Base-by-base conservation (phyloP, 768 basidiomycete species). In the Suillus weaverae region DNA sequence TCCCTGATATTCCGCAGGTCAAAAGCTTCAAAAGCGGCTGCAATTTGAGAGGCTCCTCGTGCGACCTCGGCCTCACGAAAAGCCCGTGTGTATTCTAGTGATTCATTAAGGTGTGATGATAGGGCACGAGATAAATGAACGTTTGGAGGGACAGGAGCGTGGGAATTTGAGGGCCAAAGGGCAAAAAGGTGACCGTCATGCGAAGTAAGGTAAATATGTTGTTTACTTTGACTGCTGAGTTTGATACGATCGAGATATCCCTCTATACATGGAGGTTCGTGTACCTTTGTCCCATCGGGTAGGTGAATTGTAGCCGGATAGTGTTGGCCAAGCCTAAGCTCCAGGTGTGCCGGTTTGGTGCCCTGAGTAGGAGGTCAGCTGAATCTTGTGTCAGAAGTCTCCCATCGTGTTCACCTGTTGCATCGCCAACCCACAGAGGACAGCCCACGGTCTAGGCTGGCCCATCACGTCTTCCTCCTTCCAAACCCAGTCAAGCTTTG, bases 401-500 rank as follows among this genome's bases (percentile, higher is more conserved):
- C 61, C n/a, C 22, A 41, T 33, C 13, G 36, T 20, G 76, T 81
- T 66, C 72, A 90, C 95, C 81, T 91, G 86, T 66, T 82, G 82
- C 67, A 92, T 80, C 11, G 91, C 87, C 46, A 96, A 68, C 38
- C 94, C 94, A 66, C 85, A 90, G 11, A 97, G 74, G 3, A 94
- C 85, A 1, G 85, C 83, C 90, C 91, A 95, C 32, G 83, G 81
- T 54, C 95, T 81, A 26, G 75, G 68, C 59, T 83, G 79, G 11
- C 87, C 91, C 39, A 85, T 80, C 0, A 89, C 79, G 68, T 91
- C 89, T 32, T 83, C 79, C n/a, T 87, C 83, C 43, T 88, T 81
- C 84, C 90, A 90, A 33, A 95, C 80, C 96, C 96, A 98, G 71
- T 98, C 95, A 55, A 98, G 73, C 66, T 86, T 84, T 3, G 87